Evolutionary conservation across 352 stramenopile species (phyloP).

Genomic region (Lagenidium sp.): DNA sequence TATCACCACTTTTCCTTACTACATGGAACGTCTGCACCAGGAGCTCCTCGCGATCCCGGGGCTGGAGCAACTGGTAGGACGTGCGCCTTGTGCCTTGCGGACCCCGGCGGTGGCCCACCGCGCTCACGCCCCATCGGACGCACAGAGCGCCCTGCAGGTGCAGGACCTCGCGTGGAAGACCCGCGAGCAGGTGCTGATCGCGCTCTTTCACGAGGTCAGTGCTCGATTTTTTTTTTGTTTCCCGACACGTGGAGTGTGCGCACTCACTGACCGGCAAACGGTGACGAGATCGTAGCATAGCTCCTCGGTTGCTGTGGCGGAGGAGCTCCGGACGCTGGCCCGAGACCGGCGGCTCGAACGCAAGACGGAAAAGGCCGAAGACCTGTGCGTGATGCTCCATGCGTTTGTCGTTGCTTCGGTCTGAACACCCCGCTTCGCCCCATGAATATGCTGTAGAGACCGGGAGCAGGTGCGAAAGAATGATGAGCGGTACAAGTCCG

Average conservation of each 20-base stretch:
- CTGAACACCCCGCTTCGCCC: too few relatives aligned
- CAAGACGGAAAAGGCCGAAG: constrained; percentile 38
- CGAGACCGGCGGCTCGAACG: constrained; percentile 33
- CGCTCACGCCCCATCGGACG: not conserved
- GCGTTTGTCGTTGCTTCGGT: constrained; percentile 3
- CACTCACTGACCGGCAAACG: too few relatives aligned
- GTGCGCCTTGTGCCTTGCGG: too few relatives aligned
- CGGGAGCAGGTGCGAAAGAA: constrained; percentile 28
- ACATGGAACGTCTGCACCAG: constrained; percentile 18
- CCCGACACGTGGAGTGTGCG: too few relatives aligned
- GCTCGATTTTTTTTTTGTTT: too few relatives aligned
- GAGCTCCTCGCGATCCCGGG: constrained; percentile 24
- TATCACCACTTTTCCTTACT: too few relatives aligned
- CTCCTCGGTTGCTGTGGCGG: constrained; percentile 24
- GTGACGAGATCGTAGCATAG: constrained; percentile 26
- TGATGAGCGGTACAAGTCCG: constrained; percentile 42
- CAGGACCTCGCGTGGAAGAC: constrained; percentile 37
- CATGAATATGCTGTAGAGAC: constrained; percentile 26
- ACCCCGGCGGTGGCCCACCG: not conserved
- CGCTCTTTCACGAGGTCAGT: constrained; percentile 50
- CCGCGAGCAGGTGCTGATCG: constrained; percentile 30
- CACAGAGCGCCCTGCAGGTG: constrained; percentile 29
- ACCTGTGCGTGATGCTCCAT: constrained; percentile 17
- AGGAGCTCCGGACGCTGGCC: constrained; percentile 19
- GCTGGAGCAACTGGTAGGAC: constrained; percentile 19